Base-by-base conservation (phyloP, 495 filamentous ascomycete species). In the Neurospora sp. region DNA sequence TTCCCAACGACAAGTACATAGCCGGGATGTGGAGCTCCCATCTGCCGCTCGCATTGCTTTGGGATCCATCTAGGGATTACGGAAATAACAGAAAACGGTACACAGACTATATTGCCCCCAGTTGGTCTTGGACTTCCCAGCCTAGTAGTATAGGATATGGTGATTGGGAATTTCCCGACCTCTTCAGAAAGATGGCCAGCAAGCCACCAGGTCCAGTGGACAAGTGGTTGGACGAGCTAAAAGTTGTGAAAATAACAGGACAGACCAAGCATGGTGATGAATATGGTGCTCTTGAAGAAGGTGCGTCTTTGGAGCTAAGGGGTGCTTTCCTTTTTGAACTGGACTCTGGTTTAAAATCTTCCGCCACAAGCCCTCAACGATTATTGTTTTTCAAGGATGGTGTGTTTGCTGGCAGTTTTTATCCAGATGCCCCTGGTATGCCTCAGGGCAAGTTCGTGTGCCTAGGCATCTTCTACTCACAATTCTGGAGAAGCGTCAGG, bases 151-250 rank as follows among this genome's bases (percentile, higher is more conserved):
- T 46, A 46, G 0, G 40, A 11, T 44, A 44, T 8, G 1, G n/a
- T 8, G 0, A 7, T 5, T 16, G 1, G 0, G 11, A 44, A 5
- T 18, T 44, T 44, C 5, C 5, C 41, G 41, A n/a, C 0, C 1
- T 44, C 7, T 48, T 48, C n/a, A 0, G 0, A 3, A 5, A 11
- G n/a, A 48, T 0, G n/a, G n/a, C 2, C n/a, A 3, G 5, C 20
- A 59, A 59, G 11, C 7, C n/a, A 10, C 4, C 48, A 59, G 7
- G 1, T 20, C 1, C 3, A 20, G 44, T 3, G n/a, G 20, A 9
- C 1, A 61, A 8, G 1, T 61, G 46, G 46, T 61, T 61, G 0
- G 53, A 61, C 22, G 10, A 40, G 18, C 46, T 7, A 38, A 53
- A 40, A 9, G 40, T 18, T 16, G 59, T 14, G 37, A 12, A n/a